Percentiles rank a stretch among this genome's conserved stretches.
These are phyloP conservation scores for Globisporangium okanoganense DNA, from an alignment of 352 stramenopile genomes.

Conservation along the genomic window DNA sequence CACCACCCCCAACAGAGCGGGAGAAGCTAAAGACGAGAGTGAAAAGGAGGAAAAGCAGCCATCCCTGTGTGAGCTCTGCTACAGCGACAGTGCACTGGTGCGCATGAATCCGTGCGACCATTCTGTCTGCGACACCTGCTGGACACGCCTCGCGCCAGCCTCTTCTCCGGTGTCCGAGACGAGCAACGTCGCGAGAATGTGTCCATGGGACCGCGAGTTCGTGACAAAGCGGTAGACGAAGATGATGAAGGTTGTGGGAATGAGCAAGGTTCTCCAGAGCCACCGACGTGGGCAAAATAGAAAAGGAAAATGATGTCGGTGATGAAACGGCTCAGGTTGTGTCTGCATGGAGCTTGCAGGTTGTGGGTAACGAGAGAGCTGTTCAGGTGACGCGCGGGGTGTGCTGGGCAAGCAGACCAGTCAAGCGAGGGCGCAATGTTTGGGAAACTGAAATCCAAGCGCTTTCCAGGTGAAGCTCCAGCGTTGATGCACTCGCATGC, in stretches of 20 bases:
- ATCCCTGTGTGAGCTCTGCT: constrained; percentile 46
- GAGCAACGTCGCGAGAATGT: constrained; percentile 21
- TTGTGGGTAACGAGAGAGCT: background rate
- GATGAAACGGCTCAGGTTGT: background rate
- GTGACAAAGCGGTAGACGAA: constrained; percentile 25
- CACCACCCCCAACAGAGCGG: background rate
- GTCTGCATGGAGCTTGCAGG: background rate
- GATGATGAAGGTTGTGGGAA: background rate
- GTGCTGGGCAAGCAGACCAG: background rate
- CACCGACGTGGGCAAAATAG: constrained; percentile 4
- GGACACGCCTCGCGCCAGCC: constrained; percentile 19
- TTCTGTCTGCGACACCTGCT: constrained; percentile 36
- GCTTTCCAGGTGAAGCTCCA: constrained; percentile 6
- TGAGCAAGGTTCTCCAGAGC: background rate
- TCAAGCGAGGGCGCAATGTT: constrained; percentile 7
- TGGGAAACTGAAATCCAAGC: constrained; percentile 5
- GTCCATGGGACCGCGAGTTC: constrained; percentile 59
- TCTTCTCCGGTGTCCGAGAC: background rate
- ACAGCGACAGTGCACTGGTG: constrained; percentile 33
- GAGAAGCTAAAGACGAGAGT: background rate
- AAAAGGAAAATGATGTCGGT: constrained; percentile 3
- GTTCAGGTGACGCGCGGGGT: background rate
- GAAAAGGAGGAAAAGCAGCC: constrained; percentile 12
- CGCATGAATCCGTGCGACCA: constrained; percentile 57
- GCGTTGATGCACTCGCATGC: too few species aligned